Evolutionary conservation across 345 rosid species (phyloP).

Genomic region (Corymbia maculata): DNA sequence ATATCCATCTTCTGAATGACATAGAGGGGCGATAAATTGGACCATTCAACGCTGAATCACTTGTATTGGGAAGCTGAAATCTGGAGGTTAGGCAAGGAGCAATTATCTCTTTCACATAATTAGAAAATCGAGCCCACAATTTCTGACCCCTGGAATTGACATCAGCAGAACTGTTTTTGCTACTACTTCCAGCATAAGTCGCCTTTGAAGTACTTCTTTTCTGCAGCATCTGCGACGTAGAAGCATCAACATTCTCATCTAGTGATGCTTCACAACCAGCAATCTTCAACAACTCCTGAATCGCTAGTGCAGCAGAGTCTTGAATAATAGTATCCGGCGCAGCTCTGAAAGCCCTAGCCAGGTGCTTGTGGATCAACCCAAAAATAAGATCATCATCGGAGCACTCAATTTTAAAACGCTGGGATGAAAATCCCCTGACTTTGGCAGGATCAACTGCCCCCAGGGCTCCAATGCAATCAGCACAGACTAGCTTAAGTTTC

Average conservation of each 20-base stretch:
- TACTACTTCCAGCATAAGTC: conserved; percentile 16
- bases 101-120: conserved; percentile 89
- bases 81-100: conserved; percentile 96
- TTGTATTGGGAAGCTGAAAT: conserved; percentile 83
- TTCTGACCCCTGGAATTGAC: conserved; percentile 69
- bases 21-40: conserved; percentile 83
- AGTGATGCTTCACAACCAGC: conserved; percentile 97
- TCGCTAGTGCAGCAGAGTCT: conserved; percentile 97
- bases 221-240: conserved; percentile 19
- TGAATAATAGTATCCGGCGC: conserved; percentile 88
- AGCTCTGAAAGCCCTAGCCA: conserved; percentile 97
- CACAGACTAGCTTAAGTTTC: conserved; percentile 82
- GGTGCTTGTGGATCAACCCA: conserved; percentile 86
- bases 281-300: conserved; percentile 89
- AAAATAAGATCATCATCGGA: conserved; percentile 98
- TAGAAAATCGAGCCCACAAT: conserved; percentile 89
- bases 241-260: conserved; percentile 54
- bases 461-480: conserved; percentile 88
- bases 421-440: conserved; percentile 57
- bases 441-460: conserved; percentile 99
- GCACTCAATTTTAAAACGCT: conserved; percentile 91
- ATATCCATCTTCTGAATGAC: conserved; percentile 97
- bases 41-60: conserved; percentile 60
- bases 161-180: conserved; percentile 21
- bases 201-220: conserved; percentile 18